Percentiles rank a stretch among this genome's conserved stretches.
These are phyloP conservation scores for Mycena sanguinolenta DNA, from an alignment of 768 basidiomycete genomes.

Conservation along the genomic window DNA sequence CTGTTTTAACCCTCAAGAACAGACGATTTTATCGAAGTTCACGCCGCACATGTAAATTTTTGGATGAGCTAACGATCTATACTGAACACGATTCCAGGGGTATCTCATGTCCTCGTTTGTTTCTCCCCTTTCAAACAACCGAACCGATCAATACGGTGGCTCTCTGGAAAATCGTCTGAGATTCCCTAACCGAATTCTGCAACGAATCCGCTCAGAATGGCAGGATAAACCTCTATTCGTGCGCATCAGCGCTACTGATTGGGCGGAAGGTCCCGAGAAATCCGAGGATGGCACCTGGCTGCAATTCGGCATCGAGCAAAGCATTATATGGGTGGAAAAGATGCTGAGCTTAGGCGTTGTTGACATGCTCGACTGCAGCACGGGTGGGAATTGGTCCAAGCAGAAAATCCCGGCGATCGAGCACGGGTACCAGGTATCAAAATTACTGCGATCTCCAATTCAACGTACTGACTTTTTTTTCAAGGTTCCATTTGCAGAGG, in stretches of 20 bases:
- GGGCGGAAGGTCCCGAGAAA: conserved; percentile 71
- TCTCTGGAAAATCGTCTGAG: conserved; percentile 80
- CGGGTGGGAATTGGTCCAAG: conserved; percentile 73
- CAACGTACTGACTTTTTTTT: background rate
- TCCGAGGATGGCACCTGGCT: conserved; percentile 68
- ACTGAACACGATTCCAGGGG: no score
- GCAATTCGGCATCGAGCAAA: conserved; percentile 87
- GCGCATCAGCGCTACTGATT: conserved; percentile 76
- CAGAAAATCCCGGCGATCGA: conserved; percentile 65
- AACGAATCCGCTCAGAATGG: conserved; percentile 69
- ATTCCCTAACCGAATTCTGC: conserved; percentile 70
- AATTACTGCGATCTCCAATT: background rate
- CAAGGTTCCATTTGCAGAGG: conserved; percentile 78
- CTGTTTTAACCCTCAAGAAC: conserved; percentile 8
- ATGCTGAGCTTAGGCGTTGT: conserved; percentile 69
- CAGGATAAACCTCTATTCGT: conserved; percentile 78
- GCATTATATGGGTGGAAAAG: conserved; percentile 66
- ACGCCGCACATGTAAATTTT: conserved; percentile 81
- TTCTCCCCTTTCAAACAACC: conserved; percentile 81
- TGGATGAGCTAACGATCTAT: no score
- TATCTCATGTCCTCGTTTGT: conserved; percentile 78
- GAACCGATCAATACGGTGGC: conserved; percentile 81
- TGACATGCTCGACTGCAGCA: conserved; percentile 82
- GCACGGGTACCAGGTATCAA: conserved; percentile 73
- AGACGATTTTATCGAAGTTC: conserved; percentile 82